Percentiles rank a stretch among this genome's conserved stretches.
phyloP scores from a whole-genome alignment of 2,329 filamentous ascomycete genomes.

The Cladorrhinum sp. region DNA sequence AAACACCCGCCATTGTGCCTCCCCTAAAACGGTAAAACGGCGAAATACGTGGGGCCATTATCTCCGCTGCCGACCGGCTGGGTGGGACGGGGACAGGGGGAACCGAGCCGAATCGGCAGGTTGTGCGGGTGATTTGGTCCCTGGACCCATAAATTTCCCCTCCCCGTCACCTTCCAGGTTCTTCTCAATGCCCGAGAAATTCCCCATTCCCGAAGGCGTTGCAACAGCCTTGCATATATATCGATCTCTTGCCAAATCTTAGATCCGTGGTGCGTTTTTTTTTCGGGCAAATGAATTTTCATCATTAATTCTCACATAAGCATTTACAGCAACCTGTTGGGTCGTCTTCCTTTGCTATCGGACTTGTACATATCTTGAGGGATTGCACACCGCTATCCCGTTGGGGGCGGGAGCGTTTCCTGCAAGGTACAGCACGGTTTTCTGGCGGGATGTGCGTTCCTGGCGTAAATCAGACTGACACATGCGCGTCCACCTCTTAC shows the following conservation, averaged over 20 bases:
- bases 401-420: background rate
- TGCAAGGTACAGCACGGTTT: background rate
- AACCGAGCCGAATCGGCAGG: constrained; percentile 8
- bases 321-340: background rate
- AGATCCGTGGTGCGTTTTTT: too few species aligned
- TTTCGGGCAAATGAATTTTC: background rate
- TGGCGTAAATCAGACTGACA: background rate
- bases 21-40: background rate
- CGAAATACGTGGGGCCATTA: constrained; percentile 21
- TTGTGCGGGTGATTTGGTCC: background rate
- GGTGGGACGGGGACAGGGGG: constrained; percentile 16
- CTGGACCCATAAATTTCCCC: background rate
- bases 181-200: background rate
- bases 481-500: background rate
- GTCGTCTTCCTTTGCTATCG: background rate
- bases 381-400: background rate
- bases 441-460: background rate
- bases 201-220: background rate
- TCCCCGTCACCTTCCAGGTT: background rate
- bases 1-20: constrained; percentile 14
- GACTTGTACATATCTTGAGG: background rate
- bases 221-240: too few species aligned
- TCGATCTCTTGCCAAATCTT: too few species aligned
- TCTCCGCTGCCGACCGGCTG: constrained; percentile 27
- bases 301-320: background rate